Conservation (phyloP, 495 filamentous ascomycete species). For the Penicillium soppii region DNA sequence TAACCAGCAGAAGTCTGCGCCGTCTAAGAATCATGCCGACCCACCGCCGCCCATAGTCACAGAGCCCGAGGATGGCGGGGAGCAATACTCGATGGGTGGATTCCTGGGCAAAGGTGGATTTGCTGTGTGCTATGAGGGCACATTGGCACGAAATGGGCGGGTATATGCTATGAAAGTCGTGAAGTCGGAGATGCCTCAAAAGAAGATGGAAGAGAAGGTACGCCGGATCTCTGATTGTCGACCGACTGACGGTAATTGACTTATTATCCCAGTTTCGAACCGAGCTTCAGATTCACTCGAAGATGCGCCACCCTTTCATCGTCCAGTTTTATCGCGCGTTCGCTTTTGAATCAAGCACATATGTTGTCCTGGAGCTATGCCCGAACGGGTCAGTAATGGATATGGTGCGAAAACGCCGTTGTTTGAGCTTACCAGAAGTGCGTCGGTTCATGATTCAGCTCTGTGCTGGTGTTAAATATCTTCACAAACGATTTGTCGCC, state of each 20-base stretch:
- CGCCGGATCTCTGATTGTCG: not conserved
- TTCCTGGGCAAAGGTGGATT: conserved; percentile 93
- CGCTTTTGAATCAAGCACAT: conserved; percentile 82
- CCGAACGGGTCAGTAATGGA: conserved; percentile 98
- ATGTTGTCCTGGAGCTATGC: conserved; percentile 91
- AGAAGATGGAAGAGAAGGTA: conserved; percentile 89
- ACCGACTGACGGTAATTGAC: conserved; percentile 29
- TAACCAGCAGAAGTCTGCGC: conserved; percentile 38
- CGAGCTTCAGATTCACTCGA: conserved; percentile 96
- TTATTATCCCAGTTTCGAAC: conserved; percentile 75
- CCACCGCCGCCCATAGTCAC: conserved; percentile 73
- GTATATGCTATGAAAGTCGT: conserved; percentile 88
- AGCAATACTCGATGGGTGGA: conserved; percentile 78
- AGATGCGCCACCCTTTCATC: conserved; percentile 91
- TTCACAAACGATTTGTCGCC: conserved; percentile 91
- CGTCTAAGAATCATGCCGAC: conserved; percentile 62
- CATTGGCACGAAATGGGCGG: conserved; percentile 60
- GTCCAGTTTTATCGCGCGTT: conserved; percentile 95
- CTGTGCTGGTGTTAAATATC: conserved; percentile 93
- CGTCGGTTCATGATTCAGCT: conserved; percentile 91
- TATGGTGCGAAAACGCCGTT: conserved; percentile 87
- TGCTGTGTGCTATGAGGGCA: conserved; percentile 84
- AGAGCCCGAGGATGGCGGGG: conserved; percentile 72
- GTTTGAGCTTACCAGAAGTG: conserved; percentile 85
- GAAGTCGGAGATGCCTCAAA: conserved; percentile 78